These are phyloP conservation scores for Vitis hybrid DNA, from an alignment of 177 flowering plant species.

Conservation along the genomic window DNA sequence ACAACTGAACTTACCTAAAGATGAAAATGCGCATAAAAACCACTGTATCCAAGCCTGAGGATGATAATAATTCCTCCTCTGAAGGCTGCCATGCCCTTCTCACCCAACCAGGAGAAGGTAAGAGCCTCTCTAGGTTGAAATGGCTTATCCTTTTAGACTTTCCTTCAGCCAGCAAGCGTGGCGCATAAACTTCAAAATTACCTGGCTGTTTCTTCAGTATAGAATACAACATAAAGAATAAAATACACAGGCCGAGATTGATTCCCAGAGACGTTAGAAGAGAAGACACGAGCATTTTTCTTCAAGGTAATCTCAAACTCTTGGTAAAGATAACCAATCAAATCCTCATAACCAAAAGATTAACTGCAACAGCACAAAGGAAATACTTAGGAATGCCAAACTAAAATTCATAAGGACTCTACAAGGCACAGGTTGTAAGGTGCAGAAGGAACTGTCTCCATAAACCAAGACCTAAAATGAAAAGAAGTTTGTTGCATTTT, in stretches of 20 bases:
- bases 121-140: constrained; percentile 39
- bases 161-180: constrained; percentile 47
- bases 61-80: constrained; percentile 45
- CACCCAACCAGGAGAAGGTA: constrained; percentile 59
- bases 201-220: constrained; percentile 48
- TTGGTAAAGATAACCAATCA: constrained; percentile 1
- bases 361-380: background rate
- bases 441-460: background rate
- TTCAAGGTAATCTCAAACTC: constrained; percentile 6
- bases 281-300: constrained; percentile 57
- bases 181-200: constrained; percentile 42
- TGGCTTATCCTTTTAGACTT: constrained; percentile 22
- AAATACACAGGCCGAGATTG: constrained; percentile 45
- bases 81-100: constrained; percentile 43
- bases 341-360: background rate
- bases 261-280: constrained; percentile 55
- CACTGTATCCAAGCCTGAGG: constrained; percentile 58
- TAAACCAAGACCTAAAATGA: background rate
- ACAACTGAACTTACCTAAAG: constrained; percentile 33
- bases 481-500: background rate
- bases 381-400: background rate
- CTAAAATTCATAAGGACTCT: background rate
- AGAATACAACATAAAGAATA: constrained; percentile 45
- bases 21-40: constrained; percentile 51
- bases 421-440: background rate